Evolutionary conservation across 208 protist genomes (phyloP).

Genomic region (Leishmania tropica): DNA sequence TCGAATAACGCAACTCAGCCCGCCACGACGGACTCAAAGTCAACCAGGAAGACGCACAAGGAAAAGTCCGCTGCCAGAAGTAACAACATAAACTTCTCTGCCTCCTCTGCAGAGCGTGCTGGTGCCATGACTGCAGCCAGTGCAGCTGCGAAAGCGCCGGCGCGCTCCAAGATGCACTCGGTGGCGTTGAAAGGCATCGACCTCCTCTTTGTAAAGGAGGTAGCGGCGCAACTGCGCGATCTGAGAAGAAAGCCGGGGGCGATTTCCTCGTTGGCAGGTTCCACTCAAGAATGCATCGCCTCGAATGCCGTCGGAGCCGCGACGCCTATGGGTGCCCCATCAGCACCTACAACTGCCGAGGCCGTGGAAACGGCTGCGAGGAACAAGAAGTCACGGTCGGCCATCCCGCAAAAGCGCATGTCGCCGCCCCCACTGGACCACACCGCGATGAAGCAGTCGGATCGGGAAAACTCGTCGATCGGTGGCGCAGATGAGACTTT

Average conservation of each 20-base stretch:
- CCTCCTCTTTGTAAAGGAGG: slow-evolving; percentile 44
- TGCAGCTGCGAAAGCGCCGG: not conserved
- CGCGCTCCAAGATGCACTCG: no score
- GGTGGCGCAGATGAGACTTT: not conserved
- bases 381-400: not conserved
- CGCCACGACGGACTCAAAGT: not conserved
- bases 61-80: not conserved
- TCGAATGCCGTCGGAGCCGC: not conserved
- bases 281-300: not conserved
- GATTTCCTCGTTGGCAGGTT: not conserved
- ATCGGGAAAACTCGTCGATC: not conserved
- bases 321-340: not conserved
- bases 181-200: slow-evolving; percentile 39
- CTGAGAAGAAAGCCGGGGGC: slow-evolving; percentile 3
- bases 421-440: not conserved
- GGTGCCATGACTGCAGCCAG: not conserved
- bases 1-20: not conserved
- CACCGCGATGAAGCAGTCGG: not conserved
- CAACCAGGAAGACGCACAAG: not conserved
- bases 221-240: slow-evolving; percentile 29
- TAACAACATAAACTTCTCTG: not conserved
- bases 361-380: not conserved
- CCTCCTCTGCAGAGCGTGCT: not conserved
- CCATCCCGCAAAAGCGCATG: not conserved
- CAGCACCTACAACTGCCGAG: not conserved